A percentile compares a stretch with the other conserved stretches of the same genome.
Conservation (phyloP, 2,329 filamentous ascomycete species). For the Hawksworthiomyces lignivorus region DNA sequence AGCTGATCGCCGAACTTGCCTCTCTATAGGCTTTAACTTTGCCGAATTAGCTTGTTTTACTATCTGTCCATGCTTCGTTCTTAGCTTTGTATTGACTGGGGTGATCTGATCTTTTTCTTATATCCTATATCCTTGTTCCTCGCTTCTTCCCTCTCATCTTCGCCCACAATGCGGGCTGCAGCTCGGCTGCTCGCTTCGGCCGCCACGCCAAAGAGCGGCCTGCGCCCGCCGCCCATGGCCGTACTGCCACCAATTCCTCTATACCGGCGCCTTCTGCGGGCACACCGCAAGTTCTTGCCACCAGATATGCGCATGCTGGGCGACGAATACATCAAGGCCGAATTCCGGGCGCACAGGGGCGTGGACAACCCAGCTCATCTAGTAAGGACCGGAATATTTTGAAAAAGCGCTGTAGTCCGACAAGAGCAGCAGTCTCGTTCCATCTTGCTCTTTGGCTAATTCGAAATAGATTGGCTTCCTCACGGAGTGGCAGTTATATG, state of each 20-base stretch:
- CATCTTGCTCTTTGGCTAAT: too few relatives aligned
- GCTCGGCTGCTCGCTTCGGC: slow-evolving; percentile 9
- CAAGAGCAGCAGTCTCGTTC: too few relatives aligned
- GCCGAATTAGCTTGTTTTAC: too few relatives aligned
- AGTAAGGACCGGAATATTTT: too few relatives aligned
- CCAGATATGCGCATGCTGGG: slow-evolving; percentile 71
- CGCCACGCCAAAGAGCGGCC: slow-evolving; percentile 14
- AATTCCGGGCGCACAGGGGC: slow-evolving; percentile 76
- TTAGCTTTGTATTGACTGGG: too few relatives aligned
- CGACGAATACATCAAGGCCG: slow-evolving; percentile 86
- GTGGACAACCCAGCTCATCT: slow-evolving; percentile 90
- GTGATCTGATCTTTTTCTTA: too few relatives aligned
- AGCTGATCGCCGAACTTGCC: too few relatives aligned
- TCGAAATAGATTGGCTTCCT: slow-evolving; percentile 98
- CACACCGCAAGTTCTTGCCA: slow-evolving; percentile 73
- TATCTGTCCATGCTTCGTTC: too few relatives aligned
- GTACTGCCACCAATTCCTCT: slow-evolving; percentile 82
- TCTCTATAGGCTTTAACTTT: too few relatives aligned
- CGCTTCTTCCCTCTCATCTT: too few relatives aligned
- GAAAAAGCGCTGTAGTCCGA: too few relatives aligned
- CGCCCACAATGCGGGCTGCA: slow-evolving; percentile 1
- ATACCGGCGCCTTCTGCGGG: slow-evolving; percentile 79
- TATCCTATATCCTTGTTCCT: too few relatives aligned
- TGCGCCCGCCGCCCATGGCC: slow-evolving; percentile 45
- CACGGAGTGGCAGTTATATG: slow-evolving; percentile 93